Evolutionary conservation across 2,329 filamentous ascomycete species (phyloP).

Genomic region (Eurotiales sp.): DNA sequence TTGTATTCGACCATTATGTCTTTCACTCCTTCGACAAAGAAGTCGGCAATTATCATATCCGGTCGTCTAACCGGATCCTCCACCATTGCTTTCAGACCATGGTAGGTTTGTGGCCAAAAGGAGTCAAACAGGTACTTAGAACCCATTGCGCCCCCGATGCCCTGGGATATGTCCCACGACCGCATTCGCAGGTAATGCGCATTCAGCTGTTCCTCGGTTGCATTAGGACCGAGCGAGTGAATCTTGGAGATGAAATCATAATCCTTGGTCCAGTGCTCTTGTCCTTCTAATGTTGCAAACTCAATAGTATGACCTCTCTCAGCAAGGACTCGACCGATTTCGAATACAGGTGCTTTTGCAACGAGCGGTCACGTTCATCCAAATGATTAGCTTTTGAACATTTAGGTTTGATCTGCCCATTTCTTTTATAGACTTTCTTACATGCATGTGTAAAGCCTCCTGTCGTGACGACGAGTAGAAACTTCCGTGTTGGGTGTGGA

Average conservation of each 20-base stretch:
- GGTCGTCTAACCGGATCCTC: constrained; percentile 24
- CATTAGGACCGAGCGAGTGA: constrained; percentile 30
- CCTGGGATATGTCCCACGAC: constrained; percentile 29
- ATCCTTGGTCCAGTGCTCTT: constrained; percentile 31
- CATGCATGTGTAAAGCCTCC: constrained; percentile 31
- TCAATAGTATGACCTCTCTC: constrained; percentile 34
- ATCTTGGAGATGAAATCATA: constrained; percentile 29
- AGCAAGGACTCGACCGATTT: constrained; percentile 33
- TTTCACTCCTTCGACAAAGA: constrained; percentile 41
- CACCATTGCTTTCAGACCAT: constrained; percentile 22
- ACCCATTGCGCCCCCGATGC: constrained; percentile 28
- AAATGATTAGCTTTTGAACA: background rate
- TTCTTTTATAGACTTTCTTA: constrained; percentile 24
- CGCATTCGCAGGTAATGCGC: constrained; percentile 37
- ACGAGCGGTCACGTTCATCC: no score
- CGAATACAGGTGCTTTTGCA: constrained; percentile 34
- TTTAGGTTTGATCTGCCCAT: background rate
- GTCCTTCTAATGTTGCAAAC: constrained; percentile 38
- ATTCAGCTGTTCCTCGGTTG: constrained; percentile 25
- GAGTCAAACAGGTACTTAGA: constrained; percentile 39
- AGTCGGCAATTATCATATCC: constrained; percentile 43
- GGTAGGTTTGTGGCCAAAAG: constrained; percentile 33
- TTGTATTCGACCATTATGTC: constrained; percentile 39
- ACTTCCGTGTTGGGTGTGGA: constrained; percentile 20
- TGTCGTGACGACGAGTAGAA: constrained; percentile 33